Base-by-base conservation (phyloP, 495 filamentous ascomycete genomes). In the Copromyces sp. region DNA sequence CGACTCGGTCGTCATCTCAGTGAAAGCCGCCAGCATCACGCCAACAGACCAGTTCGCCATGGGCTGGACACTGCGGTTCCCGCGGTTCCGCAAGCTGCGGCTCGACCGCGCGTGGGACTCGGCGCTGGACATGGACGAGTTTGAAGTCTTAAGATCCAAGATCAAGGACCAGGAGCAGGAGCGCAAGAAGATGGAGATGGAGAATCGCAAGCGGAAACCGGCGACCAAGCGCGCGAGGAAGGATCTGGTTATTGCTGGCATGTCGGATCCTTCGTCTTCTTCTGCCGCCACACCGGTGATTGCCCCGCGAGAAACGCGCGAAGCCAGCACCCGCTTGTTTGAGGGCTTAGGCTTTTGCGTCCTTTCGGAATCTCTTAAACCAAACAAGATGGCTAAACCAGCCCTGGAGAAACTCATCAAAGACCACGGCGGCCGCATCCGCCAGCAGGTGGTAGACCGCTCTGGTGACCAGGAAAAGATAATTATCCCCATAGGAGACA, bases 351-450 rank as follows among this genome's bases (percentile, higher is more conserved):
- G 87, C 53, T 97, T 99, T 78, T 97, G 90, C 86, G 86, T 83
- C 75, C 74, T 87, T 37, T 84, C 80, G 7, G 83, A 86, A 59
- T 78, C 80, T 73, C 68, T 83, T 8, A 74, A 75, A 17, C 84
- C 82, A 1, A 72, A 82, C 17, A 95, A 93, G 82, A 92, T 88
- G 77, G 84, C 87, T 39, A 98, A 98, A 78, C 84, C 87, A 0
- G 90, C 94, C 69, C 81, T 98, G n/a, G 94, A 98, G 78, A 86
- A 90, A 53, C 83, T 98, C 1, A 87, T 98, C 76, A 98, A 98
- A 80, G 85, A 89, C 29, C 89, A 98, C 71, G 96, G 95, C 32
- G 95, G 94, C n/a, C 89, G 84, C 44, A 87, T 97, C 59, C 91
- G 89, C 59, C 94, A 97, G 78, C 89, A 88, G 9, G 87, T 92